Conservation (phyloP, 2,329 filamentous ascomycete genomes). For the Penicillium sp. region DNA sequence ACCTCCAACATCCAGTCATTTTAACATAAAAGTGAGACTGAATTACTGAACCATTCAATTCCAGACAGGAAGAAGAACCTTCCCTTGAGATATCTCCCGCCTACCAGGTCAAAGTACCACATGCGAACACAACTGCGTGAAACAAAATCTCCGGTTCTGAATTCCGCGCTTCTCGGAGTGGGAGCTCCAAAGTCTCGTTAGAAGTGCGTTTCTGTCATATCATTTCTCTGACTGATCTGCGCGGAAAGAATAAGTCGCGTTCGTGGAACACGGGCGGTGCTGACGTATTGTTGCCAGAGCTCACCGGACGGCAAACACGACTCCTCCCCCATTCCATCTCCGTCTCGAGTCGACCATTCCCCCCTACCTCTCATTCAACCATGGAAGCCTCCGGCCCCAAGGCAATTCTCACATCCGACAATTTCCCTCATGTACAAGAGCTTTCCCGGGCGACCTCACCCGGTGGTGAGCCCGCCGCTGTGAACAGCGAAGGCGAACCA, state of each 20-base stretch:
- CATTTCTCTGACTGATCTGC: neutral
- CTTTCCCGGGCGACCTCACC: constrained; percentile 85
- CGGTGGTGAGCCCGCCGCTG: constrained; percentile 51
- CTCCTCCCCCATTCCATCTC: constrained; percentile 22
- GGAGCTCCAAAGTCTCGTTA: constrained; percentile 19
- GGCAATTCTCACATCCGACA: constrained; percentile 38
- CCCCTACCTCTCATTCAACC: constrained; percentile 21
- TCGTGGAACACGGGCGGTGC: constrained; percentile 14
- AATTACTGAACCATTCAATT: neutral
- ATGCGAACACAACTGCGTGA: constrained; percentile 31
- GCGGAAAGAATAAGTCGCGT: neutral
- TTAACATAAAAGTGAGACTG: neutral
- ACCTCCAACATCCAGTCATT: constrained; percentile 2
- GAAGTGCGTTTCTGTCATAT: constrained; percentile 12
- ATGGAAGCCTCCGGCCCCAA: constrained; percentile 38
- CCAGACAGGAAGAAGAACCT: neutral
- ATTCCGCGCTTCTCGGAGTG: constrained; percentile 18
- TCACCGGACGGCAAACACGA: constrained; percentile 24
- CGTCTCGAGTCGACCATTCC: constrained; percentile 19
- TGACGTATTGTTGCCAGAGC: constrained; percentile 29
- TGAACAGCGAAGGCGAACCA: constrained; percentile 53
- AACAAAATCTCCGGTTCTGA: constrained; percentile 24
- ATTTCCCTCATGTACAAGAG: constrained; percentile 54
- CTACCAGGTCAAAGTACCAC: constrained; percentile 12
- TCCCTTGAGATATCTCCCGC: constrained; percentile 1